A percentile compares a stretch with the other conserved stretches of the same genome.
Evolutionary conservation across 78 protist species (phyloP).

Genomic region (slime mould (Dictyostelium discoideum)): DNA sequence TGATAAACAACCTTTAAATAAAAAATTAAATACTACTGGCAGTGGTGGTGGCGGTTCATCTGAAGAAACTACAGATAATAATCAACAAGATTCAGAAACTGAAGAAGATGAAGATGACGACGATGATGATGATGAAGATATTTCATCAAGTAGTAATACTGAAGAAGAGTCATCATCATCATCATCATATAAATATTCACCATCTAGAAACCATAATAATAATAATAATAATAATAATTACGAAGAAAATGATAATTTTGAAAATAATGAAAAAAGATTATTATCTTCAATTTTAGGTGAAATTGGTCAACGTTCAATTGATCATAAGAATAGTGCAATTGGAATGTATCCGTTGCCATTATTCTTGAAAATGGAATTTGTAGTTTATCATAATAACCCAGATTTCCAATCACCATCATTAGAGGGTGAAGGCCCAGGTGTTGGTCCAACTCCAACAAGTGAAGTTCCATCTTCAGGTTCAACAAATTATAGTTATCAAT

Average conservation of each 20-base stretch:
- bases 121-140: neutral
- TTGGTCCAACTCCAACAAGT: conserved; percentile 1
- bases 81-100: conserved; percentile 1
- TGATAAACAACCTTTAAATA: neutral
- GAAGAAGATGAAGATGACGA: neutral
- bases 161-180: too few species aligned
- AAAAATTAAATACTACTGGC: neutral
- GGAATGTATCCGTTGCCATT: conserved; percentile 53
- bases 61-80: conserved; percentile 21
- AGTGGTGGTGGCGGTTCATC: neutral
- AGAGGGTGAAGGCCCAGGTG: conserved; percentile 41
- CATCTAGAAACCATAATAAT: neutral
- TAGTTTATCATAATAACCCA: conserved; percentile 33
- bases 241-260: neutral
- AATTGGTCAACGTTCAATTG: neutral
- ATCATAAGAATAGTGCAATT: neutral
- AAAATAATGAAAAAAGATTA: conserved; percentile 9
- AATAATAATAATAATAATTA: neutral
- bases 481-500: conserved; percentile 28
- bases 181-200: neutral
- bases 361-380: conserved; percentile 49
- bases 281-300: conserved; percentile 9
- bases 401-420: conserved; percentile 46
- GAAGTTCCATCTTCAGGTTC: neutral
- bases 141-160: neutral